Conservation (phyloP, 2,329 filamentous ascomycete genomes). For the Metarhizium rileyi region DNA sequence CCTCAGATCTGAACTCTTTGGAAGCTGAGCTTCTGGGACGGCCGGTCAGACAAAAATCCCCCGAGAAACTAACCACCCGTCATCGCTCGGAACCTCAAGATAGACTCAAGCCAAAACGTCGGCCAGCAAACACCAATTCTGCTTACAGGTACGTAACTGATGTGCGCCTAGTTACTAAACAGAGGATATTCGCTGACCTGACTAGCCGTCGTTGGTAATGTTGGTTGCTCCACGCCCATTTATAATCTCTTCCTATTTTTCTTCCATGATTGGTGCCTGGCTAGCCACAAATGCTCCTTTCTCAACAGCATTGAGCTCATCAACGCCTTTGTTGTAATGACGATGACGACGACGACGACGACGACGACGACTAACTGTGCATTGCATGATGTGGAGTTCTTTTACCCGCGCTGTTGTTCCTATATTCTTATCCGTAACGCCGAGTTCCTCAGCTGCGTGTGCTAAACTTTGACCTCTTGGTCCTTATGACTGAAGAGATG, state of each 20-base stretch:
- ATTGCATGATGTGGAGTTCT: slow-evolving; percentile 5
- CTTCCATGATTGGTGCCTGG: background rate
- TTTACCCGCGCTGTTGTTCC: background rate
- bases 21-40: slow-evolving; percentile 29
- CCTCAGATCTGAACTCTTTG: slow-evolving; percentile 28
- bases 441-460: background rate
- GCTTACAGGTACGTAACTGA: slow-evolving; percentile 24
- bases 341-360: slow-evolving; percentile 6
- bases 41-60: slow-evolving; percentile 20
- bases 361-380: slow-evolving; percentile 7
- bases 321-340: background rate
- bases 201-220: slow-evolving; percentile 26
- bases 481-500: background rate
- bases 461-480: background rate
- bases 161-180: background rate
- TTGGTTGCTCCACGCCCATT: background rate
- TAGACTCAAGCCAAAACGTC: slow-evolving; percentile 19
- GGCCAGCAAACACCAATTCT: slow-evolving; percentile 25
- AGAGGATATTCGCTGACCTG: background rate
- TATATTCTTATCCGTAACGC: background rate
- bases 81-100: slow-evolving; percentile 12
- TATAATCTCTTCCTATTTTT: background rate
- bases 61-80: slow-evolving; percentile 14
- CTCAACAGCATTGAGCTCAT: background rate
- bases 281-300: background rate